Evolutionary conservation across 345 rosid species (phyloP).

Genomic region (Heritiera littoralis): DNA sequence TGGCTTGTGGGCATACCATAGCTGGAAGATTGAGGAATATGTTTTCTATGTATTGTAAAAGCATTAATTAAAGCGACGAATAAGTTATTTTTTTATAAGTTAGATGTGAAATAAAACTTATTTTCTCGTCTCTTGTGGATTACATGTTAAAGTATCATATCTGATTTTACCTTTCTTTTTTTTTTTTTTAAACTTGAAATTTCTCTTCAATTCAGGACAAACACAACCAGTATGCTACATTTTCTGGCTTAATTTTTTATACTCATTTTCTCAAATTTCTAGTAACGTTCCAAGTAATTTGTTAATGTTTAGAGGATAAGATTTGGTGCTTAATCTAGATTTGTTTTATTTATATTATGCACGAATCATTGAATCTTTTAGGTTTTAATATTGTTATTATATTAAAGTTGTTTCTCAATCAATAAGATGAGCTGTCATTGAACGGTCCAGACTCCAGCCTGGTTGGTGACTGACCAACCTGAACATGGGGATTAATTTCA

Average conservation of each 20-base stretch:
- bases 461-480: slow-evolving; percentile 23
- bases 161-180: neutral
- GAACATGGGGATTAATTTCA: neutral
- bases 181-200: neutral
- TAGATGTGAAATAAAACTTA: neutral
- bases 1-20: neutral
- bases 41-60: no score
- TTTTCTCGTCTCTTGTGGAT: neutral
- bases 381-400: neutral
- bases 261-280: neutral
- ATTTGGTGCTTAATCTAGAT: neutral
- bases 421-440: slow-evolving; percentile 7
- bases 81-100: neutral
- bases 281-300: neutral
- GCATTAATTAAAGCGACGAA: neutral
- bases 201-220: no score
- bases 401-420: neutral
- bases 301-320: neutral
- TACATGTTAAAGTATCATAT: neutral
- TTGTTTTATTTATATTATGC: no score
- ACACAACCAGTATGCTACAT: no score
- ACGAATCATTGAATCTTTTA: no score
- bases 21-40: neutral
- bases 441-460: neutral
- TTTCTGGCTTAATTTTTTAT: no score